Evolutionary conservation across 495 filamentous ascomycete species (phyloP).

Genomic region (Penicillium manginii): DNA sequence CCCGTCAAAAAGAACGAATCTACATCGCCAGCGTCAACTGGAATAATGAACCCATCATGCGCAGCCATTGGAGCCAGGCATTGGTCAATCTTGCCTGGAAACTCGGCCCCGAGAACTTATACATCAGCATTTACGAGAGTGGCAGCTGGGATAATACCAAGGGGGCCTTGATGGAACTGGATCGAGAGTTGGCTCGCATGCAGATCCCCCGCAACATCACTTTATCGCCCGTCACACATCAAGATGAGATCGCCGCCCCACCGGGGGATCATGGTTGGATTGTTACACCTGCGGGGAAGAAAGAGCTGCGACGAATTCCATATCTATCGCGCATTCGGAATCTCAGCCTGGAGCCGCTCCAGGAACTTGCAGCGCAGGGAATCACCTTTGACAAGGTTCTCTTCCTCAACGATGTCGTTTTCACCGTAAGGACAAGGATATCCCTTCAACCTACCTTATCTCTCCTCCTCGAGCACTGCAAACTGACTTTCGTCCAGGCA

Average conservation of each 20-base stretch:
- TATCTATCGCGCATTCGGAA: slow-evolving; percentile 70
- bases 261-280: slow-evolving; percentile 60
- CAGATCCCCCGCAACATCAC: slow-evolving; percentile 58
- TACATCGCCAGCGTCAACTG: slow-evolving; percentile 72
- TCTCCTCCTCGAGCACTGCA: background rate
- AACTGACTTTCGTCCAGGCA: slow-evolving; percentile 28
- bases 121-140: slow-evolving; percentile 70
- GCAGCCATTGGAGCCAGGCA: slow-evolving; percentile 63
- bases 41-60: slow-evolving; percentile 68
- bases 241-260: slow-evolving; percentile 50
- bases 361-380: slow-evolving; percentile 47
- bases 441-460: background rate
- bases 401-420: slow-evolving; percentile 78
- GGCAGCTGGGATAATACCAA: slow-evolving; percentile 75
- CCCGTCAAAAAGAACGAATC: slow-evolving; percentile 46
- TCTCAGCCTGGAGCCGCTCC: slow-evolving; percentile 50
- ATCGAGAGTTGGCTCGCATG: slow-evolving; percentile 53
- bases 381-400: slow-evolving; percentile 67
- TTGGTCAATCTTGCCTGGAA: slow-evolving; percentile 57
- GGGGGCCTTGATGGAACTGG: slow-evolving; percentile 62
- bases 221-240: slow-evolving; percentile 57
- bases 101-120: slow-evolving; percentile 69
- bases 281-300: slow-evolving; percentile 48
- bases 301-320: slow-evolving; percentile 67
- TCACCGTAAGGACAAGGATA: slow-evolving; percentile 60